Conservation (phyloP, 371 early-diverging fungal species). For the Rhizomucor miehei region DNA sequence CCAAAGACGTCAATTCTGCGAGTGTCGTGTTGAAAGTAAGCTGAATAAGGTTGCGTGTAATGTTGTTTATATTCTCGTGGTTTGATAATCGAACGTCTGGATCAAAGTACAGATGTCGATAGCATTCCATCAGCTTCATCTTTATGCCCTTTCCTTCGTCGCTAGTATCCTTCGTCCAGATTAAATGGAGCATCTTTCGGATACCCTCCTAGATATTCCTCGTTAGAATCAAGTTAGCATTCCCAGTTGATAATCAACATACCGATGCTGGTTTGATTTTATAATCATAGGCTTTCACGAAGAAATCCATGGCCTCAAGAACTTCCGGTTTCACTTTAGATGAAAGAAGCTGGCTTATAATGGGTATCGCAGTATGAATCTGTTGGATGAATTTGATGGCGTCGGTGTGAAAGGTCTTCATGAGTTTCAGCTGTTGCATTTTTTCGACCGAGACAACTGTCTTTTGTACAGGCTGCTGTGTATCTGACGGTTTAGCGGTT, state of each 20-base stretch:
- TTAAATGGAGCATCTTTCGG: constrained; percentile 90
- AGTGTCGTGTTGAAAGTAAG: constrained; percentile 82
- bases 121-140: constrained; percentile 76
- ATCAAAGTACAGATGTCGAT: constrained; percentile 76
- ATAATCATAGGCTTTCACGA: constrained; percentile 80
- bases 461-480: constrained; percentile 2
- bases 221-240: not conserved
- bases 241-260: constrained; percentile 14
- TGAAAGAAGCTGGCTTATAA: constrained; percentile 78
- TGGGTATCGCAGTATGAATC: constrained; percentile 70
- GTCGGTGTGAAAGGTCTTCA: constrained; percentile 81
- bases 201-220: constrained; percentile 69
- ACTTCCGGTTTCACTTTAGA: constrained; percentile 92
- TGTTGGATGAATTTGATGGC: constrained; percentile 81
- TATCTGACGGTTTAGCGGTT: not conserved
- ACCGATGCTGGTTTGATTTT: constrained; percentile 78
- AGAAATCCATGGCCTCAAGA: constrained; percentile 91
- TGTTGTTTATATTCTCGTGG: constrained; percentile 61
- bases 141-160: constrained; percentile 84
- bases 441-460: constrained; percentile 44
- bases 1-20: constrained; percentile 92
- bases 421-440: constrained; percentile 60
- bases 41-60: constrained; percentile 72
- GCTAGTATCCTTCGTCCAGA: constrained; percentile 88
- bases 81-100: constrained; percentile 51